These are phyloP conservation scores for Plantago major DNA, from an alignment of 257 asterid species.

Conservation along the genomic window DNA sequence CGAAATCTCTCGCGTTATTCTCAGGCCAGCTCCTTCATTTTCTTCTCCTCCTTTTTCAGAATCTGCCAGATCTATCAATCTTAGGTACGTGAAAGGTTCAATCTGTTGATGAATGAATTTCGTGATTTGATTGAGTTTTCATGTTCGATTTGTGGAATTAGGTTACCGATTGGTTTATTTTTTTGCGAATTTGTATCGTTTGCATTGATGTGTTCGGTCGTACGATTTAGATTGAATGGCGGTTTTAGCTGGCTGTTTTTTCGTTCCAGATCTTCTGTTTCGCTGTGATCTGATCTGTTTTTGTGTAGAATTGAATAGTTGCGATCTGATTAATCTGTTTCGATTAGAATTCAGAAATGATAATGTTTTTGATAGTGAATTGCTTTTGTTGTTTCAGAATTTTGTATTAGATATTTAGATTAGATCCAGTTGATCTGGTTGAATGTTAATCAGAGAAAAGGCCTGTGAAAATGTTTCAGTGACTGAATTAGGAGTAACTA, in stretches of 20 bases:
- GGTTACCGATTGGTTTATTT: neutral
- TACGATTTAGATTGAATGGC: too few relatives aligned
- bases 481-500: neutral
- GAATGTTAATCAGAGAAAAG: neutral
- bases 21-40: constrained; percentile 10
- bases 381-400: constrained; percentile 6
- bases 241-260: neutral
- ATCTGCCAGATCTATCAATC: constrained; percentile 13
- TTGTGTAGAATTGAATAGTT: neutral
- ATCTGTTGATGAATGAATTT: constrained; percentile 11
- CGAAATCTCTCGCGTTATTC: constrained; percentile 14
- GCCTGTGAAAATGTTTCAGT: neutral
- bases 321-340: constrained; percentile 29
- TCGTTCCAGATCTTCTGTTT: neutral
- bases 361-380: neutral
- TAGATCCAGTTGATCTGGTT: constrained; percentile 28
- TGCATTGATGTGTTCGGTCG: too few relatives aligned
- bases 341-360: constrained; percentile 7
- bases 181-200: neutral
- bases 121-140: constrained; percentile 16
- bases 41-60: neutral
- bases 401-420: constrained; percentile 8
- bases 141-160: constrained; percentile 11
- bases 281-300: constrained; percentile 28
- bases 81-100: constrained; percentile 24